Base-by-base conservation (phyloP, 2,329 filamentous ascomycete species). In the Stemphylium vesicarium region DNA sequence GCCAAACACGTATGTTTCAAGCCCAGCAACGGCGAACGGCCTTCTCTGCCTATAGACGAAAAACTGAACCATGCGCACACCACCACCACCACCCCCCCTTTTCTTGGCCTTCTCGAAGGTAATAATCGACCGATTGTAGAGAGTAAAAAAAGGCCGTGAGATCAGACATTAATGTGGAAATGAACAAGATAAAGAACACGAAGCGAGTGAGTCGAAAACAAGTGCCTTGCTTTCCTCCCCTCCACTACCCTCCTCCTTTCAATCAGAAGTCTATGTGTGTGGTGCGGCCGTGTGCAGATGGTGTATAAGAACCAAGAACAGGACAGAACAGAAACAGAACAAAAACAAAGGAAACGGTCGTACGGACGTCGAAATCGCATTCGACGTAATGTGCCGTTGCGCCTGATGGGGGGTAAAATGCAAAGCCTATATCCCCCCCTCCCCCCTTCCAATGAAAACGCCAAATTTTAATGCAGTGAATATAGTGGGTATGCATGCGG, bases 281-380 rank as follows among this genome's bases (percentile, higher is more conserved):
- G n/a, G 9, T 26, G 42, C 32, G 51, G 40, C 56, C 50, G 52
- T 43, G 15, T 33, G 20, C 20, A 33, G 12, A 39, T 33, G 15
- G 16, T 35, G 24, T 50, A 54, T 51, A 32, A 51, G 36, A 50
- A 50, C 7, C 22, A 24, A 65, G 63, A 67, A 60, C 69, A 52
- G 60, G 63, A 63, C 22, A 65, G 63, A 67, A 60, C 69, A 52
- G 60, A 63, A 63, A 68, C n/a, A 26, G 18, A 37, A 20, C 45
- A 39, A 50, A 15, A 15, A 71, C 66, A 72, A 64, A 73, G 54
- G 65, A 66, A 65, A 73, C 9, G 50, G 54, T 72, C 69, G 62
- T 70, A 57, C 26, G 56, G 59, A 66, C 69, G 66, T 69, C 56
- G 65, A 70, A 68, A 71, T 70, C 66, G 53, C 69, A 73, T 70